These are phyloP conservation scores for Diddensiella caesifluorescens DNA, from an alignment of 805 yeast species.

Conservation along the genomic window DNA sequence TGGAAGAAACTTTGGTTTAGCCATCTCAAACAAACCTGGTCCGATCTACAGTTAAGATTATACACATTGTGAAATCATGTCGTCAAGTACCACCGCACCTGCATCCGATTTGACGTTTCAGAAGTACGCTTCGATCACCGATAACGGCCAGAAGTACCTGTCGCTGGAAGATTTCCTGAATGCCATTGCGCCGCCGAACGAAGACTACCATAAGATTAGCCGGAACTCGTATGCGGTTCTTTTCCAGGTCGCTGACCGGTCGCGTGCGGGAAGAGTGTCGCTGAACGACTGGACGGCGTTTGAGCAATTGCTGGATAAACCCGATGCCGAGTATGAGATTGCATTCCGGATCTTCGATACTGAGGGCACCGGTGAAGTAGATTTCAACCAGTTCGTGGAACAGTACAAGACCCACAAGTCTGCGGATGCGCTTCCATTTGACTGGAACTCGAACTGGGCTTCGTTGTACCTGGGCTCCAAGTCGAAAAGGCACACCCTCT, in stretches of 20 bases:
- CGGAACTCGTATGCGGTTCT: slow-evolving; percentile 63
- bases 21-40: no score
- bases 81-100: no score
- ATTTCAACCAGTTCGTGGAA: slow-evolving; percentile 37
- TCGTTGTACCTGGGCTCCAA: slow-evolving; percentile 37
- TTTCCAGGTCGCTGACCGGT: slow-evolving; percentile 74
- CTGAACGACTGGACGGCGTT: slow-evolving; percentile 71
- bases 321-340: slow-evolving; percentile 51
- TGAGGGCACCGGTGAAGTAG: slow-evolving; percentile 35
- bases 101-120: no score
- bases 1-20: no score
- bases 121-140: slow-evolving; percentile 22
- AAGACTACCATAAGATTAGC: slow-evolving; percentile 49
- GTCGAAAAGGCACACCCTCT: slow-evolving; percentile 34
- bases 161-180: slow-evolving; percentile 37
- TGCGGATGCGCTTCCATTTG: slow-evolving; percentile 35
- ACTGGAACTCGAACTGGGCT: slow-evolving; percentile 41
- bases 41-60: no score
- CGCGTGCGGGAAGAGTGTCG: slow-evolving; percentile 60
- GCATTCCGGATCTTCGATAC: slow-evolving; percentile 43
- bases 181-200: slow-evolving; percentile 40
- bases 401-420: slow-evolving; percentile 34
- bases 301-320: slow-evolving; percentile 48
- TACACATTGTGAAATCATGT: no score
- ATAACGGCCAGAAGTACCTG: slow-evolving; percentile 18